Conservation (phyloP, 2,329 filamentous ascomycete genomes). For the Pseudodiploospora longispora region DNA sequence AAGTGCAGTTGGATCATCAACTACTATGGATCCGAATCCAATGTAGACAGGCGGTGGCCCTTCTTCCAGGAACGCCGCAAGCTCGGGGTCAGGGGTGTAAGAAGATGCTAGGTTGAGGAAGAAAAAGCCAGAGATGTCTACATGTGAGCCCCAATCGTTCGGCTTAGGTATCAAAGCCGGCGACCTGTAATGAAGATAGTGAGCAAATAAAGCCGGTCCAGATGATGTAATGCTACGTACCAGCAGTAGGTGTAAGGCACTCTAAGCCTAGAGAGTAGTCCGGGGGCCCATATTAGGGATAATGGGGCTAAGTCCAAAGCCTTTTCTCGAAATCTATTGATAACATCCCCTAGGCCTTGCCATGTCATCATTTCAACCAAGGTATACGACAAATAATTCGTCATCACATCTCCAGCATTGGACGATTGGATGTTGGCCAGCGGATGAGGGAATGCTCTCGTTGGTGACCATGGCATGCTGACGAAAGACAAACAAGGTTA, state of each 20-base stretch:
- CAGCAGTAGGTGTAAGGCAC: conserved; percentile 90
- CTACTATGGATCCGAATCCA: conserved; percentile 76
- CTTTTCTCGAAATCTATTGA: conserved; percentile 76
- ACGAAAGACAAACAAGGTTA: conserved; percentile 38
- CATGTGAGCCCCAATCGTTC: conserved; percentile 63
- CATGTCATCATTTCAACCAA: conserved; percentile 88
- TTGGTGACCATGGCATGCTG: conserved; percentile 88
- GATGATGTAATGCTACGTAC: conserved; percentile 25
- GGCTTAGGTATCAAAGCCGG: conserved; percentile 72
- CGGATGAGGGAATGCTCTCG: conserved; percentile 77
- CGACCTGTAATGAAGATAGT: conserved; percentile 35
- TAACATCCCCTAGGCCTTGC: conserved; percentile 85
- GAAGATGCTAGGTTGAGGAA: conserved; percentile 61
- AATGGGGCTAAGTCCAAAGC: conserved; percentile 68
- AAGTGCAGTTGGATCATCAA: conserved; percentile 65
- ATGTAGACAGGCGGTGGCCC: conserved; percentile 73
- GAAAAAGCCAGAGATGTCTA: conserved; percentile 69
- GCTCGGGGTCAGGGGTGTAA: conserved; percentile 57
- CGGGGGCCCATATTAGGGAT: conserved; percentile 74
- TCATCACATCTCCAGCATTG: conserved; percentile 66
- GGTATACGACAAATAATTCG: conserved; percentile 77
- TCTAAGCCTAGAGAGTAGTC: conserved; percentile 64
- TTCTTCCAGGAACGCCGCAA: conserved; percentile 57
- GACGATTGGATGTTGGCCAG: conserved; percentile 72
- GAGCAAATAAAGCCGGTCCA: no score